Conservation (phyloP, 1,139 yeast genomes). For the Kodamaea sp. region DNA sequence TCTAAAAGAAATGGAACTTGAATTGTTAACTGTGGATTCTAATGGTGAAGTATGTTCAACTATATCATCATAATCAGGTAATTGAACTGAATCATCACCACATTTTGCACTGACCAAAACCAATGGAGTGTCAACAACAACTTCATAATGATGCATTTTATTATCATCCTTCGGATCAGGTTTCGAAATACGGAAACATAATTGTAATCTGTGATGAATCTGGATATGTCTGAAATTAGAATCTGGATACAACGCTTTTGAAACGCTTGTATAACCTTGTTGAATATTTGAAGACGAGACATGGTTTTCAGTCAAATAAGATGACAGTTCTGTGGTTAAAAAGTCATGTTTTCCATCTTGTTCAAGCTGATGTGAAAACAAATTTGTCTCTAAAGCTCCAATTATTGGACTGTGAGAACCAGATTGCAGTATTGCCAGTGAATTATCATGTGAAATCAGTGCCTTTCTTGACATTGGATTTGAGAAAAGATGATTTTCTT, state of each 20-base stretch:
- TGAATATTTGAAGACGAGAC: conserved; percentile 21
- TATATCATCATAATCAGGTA: conserved; percentile 55
- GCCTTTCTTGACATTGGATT: conserved; percentile 20
- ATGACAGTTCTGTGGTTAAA: conserved; percentile 29
- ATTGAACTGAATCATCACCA: conserved; percentile 59
- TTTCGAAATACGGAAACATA: conserved; percentile 74
- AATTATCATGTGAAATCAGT: conserved; percentile 8
- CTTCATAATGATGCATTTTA: conserved; percentile 80
- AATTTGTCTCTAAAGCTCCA: conserved; percentile 42
- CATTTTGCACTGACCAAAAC: conserved; percentile 70
- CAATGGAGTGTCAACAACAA: conserved; percentile 83
- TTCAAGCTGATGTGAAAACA: conserved; percentile 21
- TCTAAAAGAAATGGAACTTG: conserved; percentile 22
- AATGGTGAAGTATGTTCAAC: conserved; percentile 1
- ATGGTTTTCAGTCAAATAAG: conserved; percentile 26
- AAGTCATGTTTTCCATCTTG: conserved; percentile 12
- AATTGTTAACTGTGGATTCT: too few species aligned
- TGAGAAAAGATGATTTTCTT: conserved; percentile 15
- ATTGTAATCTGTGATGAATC: conserved; percentile 72
- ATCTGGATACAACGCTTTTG: conserved; percentile 59
- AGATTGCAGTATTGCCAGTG: conserved; percentile 8
- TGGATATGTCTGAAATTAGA: conserved; percentile 66
- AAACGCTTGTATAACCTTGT: conserved; percentile 34
- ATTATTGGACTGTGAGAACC: conserved; percentile 37
- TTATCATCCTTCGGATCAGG: conserved; percentile 52